These are phyloP conservation scores for Teunomyces stri DNA, from an alignment of 805 yeast species.

Conservation along the genomic window DNA sequence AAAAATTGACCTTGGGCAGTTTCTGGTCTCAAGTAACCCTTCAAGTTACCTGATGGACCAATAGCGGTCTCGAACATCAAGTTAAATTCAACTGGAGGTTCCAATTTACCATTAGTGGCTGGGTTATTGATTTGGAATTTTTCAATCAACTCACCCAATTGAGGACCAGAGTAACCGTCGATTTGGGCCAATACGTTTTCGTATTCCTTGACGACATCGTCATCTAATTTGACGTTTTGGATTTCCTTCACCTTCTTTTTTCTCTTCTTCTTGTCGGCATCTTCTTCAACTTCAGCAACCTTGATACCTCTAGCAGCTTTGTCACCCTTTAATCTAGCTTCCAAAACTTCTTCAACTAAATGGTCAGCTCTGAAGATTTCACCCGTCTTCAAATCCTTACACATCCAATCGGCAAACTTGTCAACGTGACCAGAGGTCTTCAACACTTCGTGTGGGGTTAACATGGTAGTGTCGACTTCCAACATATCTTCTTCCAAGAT, in stretches of 20 bases:
- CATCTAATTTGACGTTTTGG: slow-evolving; percentile 93
- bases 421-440: slow-evolving; percentile 99
- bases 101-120: slow-evolving; percentile 78
- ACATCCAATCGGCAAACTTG: slow-evolving; percentile 99
- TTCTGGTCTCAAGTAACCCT: slow-evolving; percentile 96
- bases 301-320: slow-evolving; percentile 89
- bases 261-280: slow-evolving; percentile 67
- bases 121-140: slow-evolving; percentile 89
- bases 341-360: slow-evolving; percentile 95
- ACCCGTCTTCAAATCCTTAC: slow-evolving; percentile 91
- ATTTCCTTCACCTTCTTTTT: slow-evolving; percentile 84
- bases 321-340: slow-evolving; percentile 94
- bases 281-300: slow-evolving; percentile 52
- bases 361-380: slow-evolving; percentile 99
- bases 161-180: slow-evolving; percentile 92
- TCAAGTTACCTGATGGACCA: slow-evolving; percentile 96
- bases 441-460: slow-evolving; percentile 95
- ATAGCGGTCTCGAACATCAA: slow-evolving; percentile 99
- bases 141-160: slow-evolving; percentile 83
- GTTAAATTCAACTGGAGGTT: slow-evolving; percentile 92
- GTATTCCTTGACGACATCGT: slow-evolving; percentile 72
- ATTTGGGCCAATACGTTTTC: slow-evolving; percentile 87
- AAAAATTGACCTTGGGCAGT: slow-evolving; percentile 99
- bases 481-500: slow-evolving; percentile 97
- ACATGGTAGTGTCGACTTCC: slow-evolving; percentile 97